These are phyloP conservation scores for Alternaria sp. DNA, from an alignment of 2,329 filamentous ascomycete genomes.

Conservation along the genomic window DNA sequence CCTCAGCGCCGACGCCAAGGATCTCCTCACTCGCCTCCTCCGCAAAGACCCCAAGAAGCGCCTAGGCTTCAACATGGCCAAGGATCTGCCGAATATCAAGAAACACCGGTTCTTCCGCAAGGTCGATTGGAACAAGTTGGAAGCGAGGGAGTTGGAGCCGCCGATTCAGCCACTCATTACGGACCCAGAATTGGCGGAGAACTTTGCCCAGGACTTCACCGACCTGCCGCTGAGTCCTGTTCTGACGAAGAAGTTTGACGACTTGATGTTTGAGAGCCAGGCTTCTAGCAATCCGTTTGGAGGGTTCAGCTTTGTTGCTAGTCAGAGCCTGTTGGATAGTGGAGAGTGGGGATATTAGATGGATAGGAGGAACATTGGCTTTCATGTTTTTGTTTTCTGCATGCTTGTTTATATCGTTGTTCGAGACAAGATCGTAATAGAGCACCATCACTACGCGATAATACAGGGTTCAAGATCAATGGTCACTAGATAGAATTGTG, in stretches of 20 bases:
- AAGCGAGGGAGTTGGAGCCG: slow-evolving; percentile 79
- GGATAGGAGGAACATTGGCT: not conserved
- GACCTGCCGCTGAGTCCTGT: slow-evolving; percentile 80
- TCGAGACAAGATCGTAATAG: not conserved
- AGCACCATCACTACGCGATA: not conserved
- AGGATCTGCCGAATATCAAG: slow-evolving; percentile 85
- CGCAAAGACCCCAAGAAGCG: slow-evolving; percentile 93
- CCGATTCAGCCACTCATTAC: slow-evolving; percentile 95
- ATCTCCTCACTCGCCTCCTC: slow-evolving; percentile 85
- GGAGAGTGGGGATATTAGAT: slow-evolving; percentile 42
- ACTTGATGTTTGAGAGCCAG: slow-evolving; percentile 39
- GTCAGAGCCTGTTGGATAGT: slow-evolving; percentile 56
- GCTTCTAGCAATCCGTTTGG: slow-evolving; percentile 58
- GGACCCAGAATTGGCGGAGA: slow-evolving; percentile 94
- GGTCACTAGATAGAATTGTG: not conserved
- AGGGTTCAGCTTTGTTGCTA: slow-evolving; percentile 62
- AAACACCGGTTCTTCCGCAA: slow-evolving; percentile 95
- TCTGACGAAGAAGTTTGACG: slow-evolving; percentile 40
- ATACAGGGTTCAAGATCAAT: not conserved
- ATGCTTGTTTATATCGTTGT: not conserved
- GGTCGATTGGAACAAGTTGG: slow-evolving; percentile 92
- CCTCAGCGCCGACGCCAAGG: slow-evolving; percentile 88
- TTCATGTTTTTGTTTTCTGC: not conserved
- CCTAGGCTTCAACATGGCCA: slow-evolving; percentile 85
- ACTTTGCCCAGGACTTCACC: slow-evolving; percentile 94